Conservation (phyloP, 768 basidiomycete genomes). For the Lentinula lateritia region DNA sequence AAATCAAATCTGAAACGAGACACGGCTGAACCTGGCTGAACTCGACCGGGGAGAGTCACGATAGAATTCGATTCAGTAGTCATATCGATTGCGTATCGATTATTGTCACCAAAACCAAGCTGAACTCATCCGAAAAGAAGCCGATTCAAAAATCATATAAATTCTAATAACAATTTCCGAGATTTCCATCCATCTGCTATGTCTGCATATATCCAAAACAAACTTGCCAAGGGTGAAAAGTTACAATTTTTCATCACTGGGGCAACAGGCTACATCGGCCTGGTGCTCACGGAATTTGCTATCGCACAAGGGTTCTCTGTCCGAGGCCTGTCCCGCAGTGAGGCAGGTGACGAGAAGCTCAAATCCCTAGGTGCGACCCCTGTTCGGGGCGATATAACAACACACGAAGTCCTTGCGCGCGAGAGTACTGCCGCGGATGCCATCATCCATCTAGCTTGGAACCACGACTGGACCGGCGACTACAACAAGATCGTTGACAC, state of each 20-base stretch:
- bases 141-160: background rate
- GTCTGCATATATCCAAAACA: background rate
- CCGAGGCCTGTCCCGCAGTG: background rate
- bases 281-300: background rate
- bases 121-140: background rate
- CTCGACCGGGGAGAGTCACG: too few species aligned
- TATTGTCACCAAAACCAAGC: background rate
- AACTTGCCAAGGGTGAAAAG: background rate
- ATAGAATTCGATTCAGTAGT: too few species aligned
- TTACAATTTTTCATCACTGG: background rate
- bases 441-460: background rate
- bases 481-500: background rate
- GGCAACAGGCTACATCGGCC: background rate
- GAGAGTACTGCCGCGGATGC: background rate
- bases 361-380: background rate
- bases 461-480: background rate
- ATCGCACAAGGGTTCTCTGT: background rate
- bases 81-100: too few species aligned
- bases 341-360: background rate
- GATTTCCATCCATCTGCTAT: conserved; percentile 4
- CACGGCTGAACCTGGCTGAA: too few species aligned
- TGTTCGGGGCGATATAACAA: background rate
- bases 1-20: too few species aligned
- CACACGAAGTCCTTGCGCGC: background rate
- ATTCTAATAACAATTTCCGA: too few species aligned